Percentiles rank a stretch among this genome's conserved stretches.
phyloP scores from a whole-genome alignment of 176 grass and related monocot genomes.

The Paspalum notatum region DNA sequence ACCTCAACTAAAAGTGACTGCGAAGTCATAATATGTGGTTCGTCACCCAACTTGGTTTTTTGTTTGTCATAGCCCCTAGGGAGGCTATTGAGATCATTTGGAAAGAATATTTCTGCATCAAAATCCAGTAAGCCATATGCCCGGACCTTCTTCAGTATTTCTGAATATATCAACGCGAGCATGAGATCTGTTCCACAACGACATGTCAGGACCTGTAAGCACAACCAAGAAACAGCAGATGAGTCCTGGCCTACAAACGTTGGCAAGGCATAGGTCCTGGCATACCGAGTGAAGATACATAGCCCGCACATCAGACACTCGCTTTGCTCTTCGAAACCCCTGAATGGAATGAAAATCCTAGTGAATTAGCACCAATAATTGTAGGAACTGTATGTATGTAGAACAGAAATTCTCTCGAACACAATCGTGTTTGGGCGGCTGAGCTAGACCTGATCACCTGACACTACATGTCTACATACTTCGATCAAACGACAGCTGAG shows the following conservation, averaged over 20 bases:
- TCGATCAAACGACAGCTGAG: background rate
- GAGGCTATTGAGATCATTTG: conserved; percentile 55
- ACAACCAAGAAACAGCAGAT: conserved; percentile 31
- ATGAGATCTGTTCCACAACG: conserved; percentile 77
- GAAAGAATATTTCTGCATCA: conserved; percentile 81
- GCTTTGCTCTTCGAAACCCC: conserved; percentile 74
- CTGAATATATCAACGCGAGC: conserved; percentile 90
- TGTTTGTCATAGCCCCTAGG: conserved; percentile 90
- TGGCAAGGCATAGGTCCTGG: background rate
- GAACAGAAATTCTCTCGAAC: background rate
- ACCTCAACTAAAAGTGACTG: conserved; percentile 79
- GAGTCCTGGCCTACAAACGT: background rate
- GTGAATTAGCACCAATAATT: conserved; percentile 1
- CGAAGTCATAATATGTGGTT: conserved; percentile 81
- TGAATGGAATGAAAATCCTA: conserved; percentile 34
- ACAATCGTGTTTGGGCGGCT: background rate
- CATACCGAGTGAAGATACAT: conserved; percentile 94
- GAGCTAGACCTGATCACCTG: no score
- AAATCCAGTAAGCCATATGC: conserved; percentile 75
- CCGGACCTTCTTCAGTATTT: conserved; percentile 72
- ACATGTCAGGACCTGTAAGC: conserved; percentile 72
- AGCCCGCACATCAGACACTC: conserved; percentile 48
- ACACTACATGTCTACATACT: background rate
- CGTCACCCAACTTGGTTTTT: conserved; percentile 62
- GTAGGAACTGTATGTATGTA: background rate